A percentile compares a stretch with the other conserved stretches of the same genome.
These are phyloP conservation scores for Pestalotiopsis sp. DNA, from an alignment of 2,329 filamentous ascomycete species.

Conservation along the genomic window DNA sequence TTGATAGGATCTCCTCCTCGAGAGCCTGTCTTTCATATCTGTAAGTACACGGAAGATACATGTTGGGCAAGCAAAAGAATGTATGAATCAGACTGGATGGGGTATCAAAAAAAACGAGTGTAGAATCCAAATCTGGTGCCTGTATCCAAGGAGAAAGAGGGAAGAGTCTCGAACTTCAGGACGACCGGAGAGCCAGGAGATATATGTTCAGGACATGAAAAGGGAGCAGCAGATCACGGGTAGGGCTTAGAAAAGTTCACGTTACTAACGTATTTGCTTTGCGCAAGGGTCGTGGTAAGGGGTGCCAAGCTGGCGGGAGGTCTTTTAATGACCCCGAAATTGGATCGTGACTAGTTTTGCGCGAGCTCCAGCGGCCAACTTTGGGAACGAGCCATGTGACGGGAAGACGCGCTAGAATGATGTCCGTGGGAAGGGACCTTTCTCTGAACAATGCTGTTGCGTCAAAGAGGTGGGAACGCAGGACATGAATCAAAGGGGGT, in stretches of 20 bases:
- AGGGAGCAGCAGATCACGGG: neutral
- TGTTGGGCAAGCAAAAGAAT: constrained; percentile 22
- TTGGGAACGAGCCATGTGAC: constrained; percentile 3
- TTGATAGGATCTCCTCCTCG: constrained; percentile 60
- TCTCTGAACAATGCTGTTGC: constrained; percentile 8
- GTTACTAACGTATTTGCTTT: constrained; percentile 12
- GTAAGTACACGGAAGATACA: constrained; percentile 58
- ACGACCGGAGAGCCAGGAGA: neutral
- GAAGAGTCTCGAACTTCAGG: neutral
- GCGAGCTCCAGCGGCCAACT: neutral
- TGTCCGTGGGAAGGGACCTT: neutral
- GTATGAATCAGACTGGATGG: neutral
- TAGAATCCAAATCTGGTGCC: neutral
- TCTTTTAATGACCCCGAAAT: constrained; percentile 9
- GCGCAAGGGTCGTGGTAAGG: constrained; percentile 1
- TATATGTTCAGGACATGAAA: neutral
- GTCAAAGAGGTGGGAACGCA: neutral
- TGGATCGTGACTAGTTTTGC: constrained; percentile 9
- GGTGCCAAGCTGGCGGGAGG: neutral
- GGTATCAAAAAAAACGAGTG: neutral
- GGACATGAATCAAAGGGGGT: constrained; percentile 6
- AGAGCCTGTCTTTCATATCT: constrained; percentile 65
- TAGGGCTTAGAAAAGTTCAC: constrained; percentile 7
- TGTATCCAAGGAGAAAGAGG: neutral
- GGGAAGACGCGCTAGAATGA: constrained; percentile 6